Evolutionary conservation across 2,329 filamentous ascomycete genomes (phyloP).

Genomic region (Trichoderma breve): DNA sequence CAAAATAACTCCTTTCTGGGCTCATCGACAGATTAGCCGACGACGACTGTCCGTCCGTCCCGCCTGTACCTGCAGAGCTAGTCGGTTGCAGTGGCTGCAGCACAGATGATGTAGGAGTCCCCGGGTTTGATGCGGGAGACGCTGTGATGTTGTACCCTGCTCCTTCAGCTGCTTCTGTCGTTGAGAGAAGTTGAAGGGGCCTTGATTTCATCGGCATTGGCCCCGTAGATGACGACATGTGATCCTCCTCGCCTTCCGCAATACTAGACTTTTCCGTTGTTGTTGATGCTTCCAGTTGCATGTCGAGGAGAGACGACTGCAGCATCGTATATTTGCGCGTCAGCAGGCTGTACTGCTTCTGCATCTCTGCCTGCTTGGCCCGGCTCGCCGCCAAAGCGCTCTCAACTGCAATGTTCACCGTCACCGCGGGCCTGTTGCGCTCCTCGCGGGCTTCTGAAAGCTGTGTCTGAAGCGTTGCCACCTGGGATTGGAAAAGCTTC

Average conservation of each 20-base stretch:
- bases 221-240: slow-evolving; percentile 38
- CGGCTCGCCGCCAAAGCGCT: slow-evolving; percentile 50
- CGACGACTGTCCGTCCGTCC: slow-evolving; percentile 32
- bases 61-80: slow-evolving; percentile 38
- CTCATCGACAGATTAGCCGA: slow-evolving; percentile 32
- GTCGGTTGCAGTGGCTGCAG: slow-evolving; percentile 36
- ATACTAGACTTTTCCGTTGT: slow-evolving; percentile 26
- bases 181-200: slow-evolving; percentile 44
- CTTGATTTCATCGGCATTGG: slow-evolving; percentile 39
- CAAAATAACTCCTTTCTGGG: slow-evolving; percentile 44
- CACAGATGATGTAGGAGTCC: slow-evolving; percentile 30
- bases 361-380: slow-evolving; percentile 53
- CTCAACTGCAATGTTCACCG: slow-evolving; percentile 42
- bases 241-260: slow-evolving; percentile 34
- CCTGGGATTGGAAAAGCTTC: slow-evolving; percentile 47
- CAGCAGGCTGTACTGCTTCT: slow-evolving; percentile 50
- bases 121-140: slow-evolving; percentile 37
- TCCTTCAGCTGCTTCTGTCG: slow-evolving; percentile 43
- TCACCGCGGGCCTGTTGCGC: slow-evolving; percentile 27
- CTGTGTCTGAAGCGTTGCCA: slow-evolving; percentile 46
- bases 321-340: slow-evolving; percentile 52
- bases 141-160: slow-evolving; percentile 45
- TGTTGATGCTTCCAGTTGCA: slow-evolving; percentile 37
- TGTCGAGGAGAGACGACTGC: slow-evolving; percentile 50
- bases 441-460: slow-evolving; percentile 41